Evolutionary conservation across 1,139 yeast species (phyloP).

Genomic region (Hansenula sp.): DNA sequence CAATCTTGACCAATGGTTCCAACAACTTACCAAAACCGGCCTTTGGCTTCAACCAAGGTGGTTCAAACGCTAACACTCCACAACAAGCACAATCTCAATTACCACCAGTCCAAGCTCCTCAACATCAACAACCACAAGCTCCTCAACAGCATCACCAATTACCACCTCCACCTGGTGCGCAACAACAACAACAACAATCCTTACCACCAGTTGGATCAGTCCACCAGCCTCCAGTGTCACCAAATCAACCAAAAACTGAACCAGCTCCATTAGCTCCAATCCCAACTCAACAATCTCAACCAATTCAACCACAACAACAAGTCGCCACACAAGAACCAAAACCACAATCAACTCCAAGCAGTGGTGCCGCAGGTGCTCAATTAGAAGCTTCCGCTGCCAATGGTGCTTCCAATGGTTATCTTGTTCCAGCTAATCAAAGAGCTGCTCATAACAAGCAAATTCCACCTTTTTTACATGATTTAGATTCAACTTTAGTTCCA

Average conservation of each 20-base stretch:
- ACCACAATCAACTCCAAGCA: slow-evolving; percentile 14
- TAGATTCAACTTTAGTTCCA: slow-evolving; percentile 76
- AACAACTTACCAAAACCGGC: slow-evolving; percentile 19
- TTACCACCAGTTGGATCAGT: slow-evolving; percentile 21
- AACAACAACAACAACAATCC: slow-evolving; percentile 17
- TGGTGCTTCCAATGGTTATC: slow-evolving; percentile 24
- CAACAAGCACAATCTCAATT: slow-evolving; percentile 26
- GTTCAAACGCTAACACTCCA: slow-evolving; percentile 17
- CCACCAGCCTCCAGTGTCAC: slow-evolving; percentile 18
- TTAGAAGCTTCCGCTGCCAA: slow-evolving; percentile 5
- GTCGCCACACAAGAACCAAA: slow-evolving; percentile 16
- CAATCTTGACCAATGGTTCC: slow-evolving; percentile 15
- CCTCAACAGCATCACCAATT: slow-evolving; percentile 22
- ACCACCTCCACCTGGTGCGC: slow-evolving; percentile 22
- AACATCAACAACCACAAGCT: slow-evolving; percentile 13
- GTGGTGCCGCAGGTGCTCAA: slow-evolving; percentile 17
- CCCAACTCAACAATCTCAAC: slow-evolving; percentile 21
- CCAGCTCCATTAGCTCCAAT: slow-evolving; percentile 25
- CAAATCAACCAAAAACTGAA: slow-evolving; percentile 27
- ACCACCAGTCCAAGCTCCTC: slow-evolving; percentile 23
- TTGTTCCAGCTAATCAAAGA: slow-evolving; percentile 37
- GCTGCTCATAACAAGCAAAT: slow-evolving; percentile 68
- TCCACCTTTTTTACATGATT: slow-evolving; percentile 77
- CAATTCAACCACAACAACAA: slow-evolving; percentile 17
- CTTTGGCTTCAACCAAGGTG: slow-evolving; percentile 11